Evolutionary conservation across 83 land plant genomes (phyloP), one percentile per base, ranked within the genome.

Genomic region (Picea engelmannii): DNA sequence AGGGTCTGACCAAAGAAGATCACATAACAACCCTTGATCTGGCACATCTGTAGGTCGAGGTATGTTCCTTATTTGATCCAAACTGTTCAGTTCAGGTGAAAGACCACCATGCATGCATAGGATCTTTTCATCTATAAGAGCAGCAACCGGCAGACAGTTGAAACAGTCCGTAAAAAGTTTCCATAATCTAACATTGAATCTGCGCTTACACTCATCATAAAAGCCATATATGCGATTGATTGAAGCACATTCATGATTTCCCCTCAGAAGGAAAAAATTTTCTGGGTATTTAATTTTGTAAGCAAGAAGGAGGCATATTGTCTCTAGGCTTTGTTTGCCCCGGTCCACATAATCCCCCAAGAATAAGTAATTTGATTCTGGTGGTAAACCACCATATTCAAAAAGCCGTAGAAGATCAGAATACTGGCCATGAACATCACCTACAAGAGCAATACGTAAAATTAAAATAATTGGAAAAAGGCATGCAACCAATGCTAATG

Each of bases 41-140:
- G 58, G 58, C 58, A 52, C 58, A 52, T 52, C 58, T 52, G 13
- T 10, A 52, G 58, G 58, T 52, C 78, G 83, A 59, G 78, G n/a
- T 40, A 81, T 15, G 42, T 12, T 81, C 21, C 66, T 61, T 23
- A 81, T 81, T 71, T 81, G 83, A 10, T 81, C 83, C 83, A 81
- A 73, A 60, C 16, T 52, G 40, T 55, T 76, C 61, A 92, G 65
- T 74, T 92, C 94, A 76, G 93, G 93, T 15, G 92, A 91, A 60
- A 91, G 88, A 21, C 93, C 93, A 21, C 93, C 93, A 82, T 91
- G 94, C 94, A 92, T 92, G 86, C 93, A 92, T 78, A 92, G 74
- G 62, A 92, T 92, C 66, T 86, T 92, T 49, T 92, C 90, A 86
- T 88, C 92, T 27, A 90, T 81, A n/a, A 90, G 77, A 80, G 92